Percentiles rank a stretch among this genome's conserved stretches.
Conservation (phyloP, 257 asterid genomes). For the Forsythia viridissima region DNA sequence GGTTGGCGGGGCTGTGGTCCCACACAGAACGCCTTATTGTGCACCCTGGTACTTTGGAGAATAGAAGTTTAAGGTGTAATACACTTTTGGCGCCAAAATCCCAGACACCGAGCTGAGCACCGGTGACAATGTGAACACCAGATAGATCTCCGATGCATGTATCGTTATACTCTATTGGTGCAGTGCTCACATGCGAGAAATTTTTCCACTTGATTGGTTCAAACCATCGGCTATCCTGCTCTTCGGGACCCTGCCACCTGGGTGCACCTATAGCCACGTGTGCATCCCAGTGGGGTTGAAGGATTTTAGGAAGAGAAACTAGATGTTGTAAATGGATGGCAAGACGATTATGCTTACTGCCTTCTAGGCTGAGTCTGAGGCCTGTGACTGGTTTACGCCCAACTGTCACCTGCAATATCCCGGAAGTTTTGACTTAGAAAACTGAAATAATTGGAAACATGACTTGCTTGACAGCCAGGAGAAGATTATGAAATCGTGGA, state of each 20-base stretch:
- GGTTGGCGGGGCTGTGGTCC: slow-evolving; percentile 90
- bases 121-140: slow-evolving; percentile 89
- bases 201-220: slow-evolving; percentile 98
- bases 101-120: slow-evolving; percentile 99
- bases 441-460: neutral
- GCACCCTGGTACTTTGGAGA: slow-evolving; percentile 95
- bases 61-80: slow-evolving; percentile 86
- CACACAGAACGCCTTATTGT: slow-evolving; percentile 95
- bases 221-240: slow-evolving; percentile 99
- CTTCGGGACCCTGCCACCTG: slow-evolving; percentile 97
- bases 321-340: slow-evolving; percentile 86
- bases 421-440: neutral
- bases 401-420: slow-evolving; percentile 72
- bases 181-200: slow-evolving; percentile 94
- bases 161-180: slow-evolving; percentile 90
- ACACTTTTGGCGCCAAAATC: slow-evolving; percentile 89
- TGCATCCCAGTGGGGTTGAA: slow-evolving; percentile 96
- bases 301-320: slow-evolving; percentile 91
- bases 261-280: slow-evolving; percentile 99
- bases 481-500: neutral
- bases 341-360: slow-evolving; percentile 87
- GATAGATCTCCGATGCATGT: slow-evolving; percentile 94
- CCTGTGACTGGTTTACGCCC: slow-evolving; percentile 99
- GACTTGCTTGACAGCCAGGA: neutral
- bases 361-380: slow-evolving; percentile 88